phyloP scores from a whole-genome alignment of 306 rosid species.

The Arachis hypogaea region DNA sequence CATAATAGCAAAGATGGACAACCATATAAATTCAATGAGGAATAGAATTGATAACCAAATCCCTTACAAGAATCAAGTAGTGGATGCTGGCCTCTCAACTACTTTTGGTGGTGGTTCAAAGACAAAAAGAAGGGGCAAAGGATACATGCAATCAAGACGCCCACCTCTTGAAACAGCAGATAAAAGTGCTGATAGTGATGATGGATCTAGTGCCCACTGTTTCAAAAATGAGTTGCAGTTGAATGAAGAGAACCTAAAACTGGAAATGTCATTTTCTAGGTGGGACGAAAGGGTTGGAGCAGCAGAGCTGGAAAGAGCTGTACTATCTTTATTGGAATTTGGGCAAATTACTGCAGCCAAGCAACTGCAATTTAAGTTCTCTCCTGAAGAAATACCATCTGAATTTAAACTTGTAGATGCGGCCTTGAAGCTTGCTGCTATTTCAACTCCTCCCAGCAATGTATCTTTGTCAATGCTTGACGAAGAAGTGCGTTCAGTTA shows the following conservation, averaged over 20 bases:
- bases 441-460: constrained; percentile 63
- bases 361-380: constrained; percentile 89
- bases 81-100: constrained; percentile 61
- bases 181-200: constrained; percentile 65
- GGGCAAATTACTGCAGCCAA: constrained; percentile 94
- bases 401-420: constrained; percentile 86
- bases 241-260: constrained; percentile 71
- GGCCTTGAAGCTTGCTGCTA: constrained; percentile 79
- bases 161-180: constrained; percentile 64
- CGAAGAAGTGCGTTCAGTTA: constrained; percentile 68
- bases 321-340: constrained; percentile 91
- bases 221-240: constrained; percentile 59
- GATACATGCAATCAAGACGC: constrained; percentile 62
- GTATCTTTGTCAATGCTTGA: constrained; percentile 69
- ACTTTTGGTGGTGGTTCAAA: constrained; percentile 68
- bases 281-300: constrained; percentile 98
- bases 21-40: constrained; percentile 66
- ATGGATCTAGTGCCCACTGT: constrained; percentile 55
- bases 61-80: constrained; percentile 62
- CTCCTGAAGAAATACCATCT: constrained; percentile 76
- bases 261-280: constrained; percentile 80
- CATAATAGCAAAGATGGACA: constrained; percentile 89
- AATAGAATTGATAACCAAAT: constrained; percentile 58
- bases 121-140: constrained; percentile 87
- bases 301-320: constrained; percentile 88